phyloP scores from a whole-genome alignment of 306 rosid species.

The Fagus crenata region DNA sequence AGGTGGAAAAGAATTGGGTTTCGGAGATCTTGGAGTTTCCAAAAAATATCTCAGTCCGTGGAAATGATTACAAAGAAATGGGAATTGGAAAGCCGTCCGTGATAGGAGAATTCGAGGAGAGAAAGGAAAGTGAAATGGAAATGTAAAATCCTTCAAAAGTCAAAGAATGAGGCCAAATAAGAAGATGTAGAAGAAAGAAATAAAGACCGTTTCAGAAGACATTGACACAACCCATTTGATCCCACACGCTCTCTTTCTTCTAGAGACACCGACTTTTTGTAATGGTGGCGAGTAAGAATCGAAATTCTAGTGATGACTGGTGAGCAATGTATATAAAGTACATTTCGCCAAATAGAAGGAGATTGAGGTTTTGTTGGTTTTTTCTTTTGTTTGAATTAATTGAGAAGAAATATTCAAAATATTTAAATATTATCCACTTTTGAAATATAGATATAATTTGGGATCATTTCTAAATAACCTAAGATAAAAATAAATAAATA shows the following conservation, averaged over 20 bases:
- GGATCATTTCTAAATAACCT: too few relatives aligned
- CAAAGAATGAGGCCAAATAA: conserved; percentile 42
- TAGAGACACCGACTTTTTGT: background rate
- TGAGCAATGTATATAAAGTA: background rate
- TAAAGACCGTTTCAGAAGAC: conserved; percentile 13
- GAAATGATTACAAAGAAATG: background rate
- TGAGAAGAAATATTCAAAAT: background rate
- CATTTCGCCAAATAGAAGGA: background rate
- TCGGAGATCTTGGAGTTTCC: conserved; percentile 1
- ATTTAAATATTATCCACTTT: too few relatives aligned
- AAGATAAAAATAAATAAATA: too few relatives aligned
- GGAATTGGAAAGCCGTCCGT: background rate
- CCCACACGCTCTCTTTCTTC: conserved; percentile 9
- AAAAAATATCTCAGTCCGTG: background rate
- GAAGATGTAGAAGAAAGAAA: background rate
- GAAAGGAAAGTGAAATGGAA: conserved; percentile 4
- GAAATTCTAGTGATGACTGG: background rate
- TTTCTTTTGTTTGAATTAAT: background rate
- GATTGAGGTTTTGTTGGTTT: background rate
- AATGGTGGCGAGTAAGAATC: background rate
- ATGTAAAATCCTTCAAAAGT: conserved; percentile 14
- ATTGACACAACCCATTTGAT: conserved; percentile 10
- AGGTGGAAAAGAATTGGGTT: background rate
- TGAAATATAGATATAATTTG: background rate
- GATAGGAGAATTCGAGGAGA: background rate